Conservation (phyloP, 371 early-diverging fungal genomes). For the Smittium culicis region DNA sequence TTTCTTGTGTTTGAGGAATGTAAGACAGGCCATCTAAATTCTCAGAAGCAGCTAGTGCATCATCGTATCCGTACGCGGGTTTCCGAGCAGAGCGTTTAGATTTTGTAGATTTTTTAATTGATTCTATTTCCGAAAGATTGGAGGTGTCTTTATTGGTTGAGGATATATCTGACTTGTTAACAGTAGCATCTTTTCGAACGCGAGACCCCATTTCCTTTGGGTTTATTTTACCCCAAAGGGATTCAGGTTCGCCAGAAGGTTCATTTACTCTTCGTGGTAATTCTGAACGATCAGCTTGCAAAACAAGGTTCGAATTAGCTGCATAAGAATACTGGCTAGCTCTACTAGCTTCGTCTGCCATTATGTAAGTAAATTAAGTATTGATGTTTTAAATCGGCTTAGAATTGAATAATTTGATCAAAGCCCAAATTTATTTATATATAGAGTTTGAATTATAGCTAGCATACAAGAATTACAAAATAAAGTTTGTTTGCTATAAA, state of each 20-base stretch:
- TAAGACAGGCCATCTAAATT: constrained; percentile 77
- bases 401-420: too few species aligned
- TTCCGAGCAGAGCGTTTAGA: not conserved
- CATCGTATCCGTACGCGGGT: constrained; percentile 48
- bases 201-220: constrained; percentile 73
- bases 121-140: not conserved
- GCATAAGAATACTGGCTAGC: constrained; percentile 77
- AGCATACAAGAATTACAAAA: too few species aligned
- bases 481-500: too few species aligned
- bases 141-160: not conserved
- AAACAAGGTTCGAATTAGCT: constrained; percentile 84
- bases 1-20: constrained; percentile 84
- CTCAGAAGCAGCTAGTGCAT: constrained; percentile 80
- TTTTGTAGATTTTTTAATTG: not conserved
- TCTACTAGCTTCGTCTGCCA: constrained; percentile 65
- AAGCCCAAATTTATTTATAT: too few species aligned
- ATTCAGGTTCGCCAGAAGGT: constrained; percentile 90
- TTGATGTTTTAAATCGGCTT: too few species aligned
- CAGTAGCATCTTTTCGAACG: constrained; percentile 39
- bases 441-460: too few species aligned
- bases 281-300: constrained; percentile 71
- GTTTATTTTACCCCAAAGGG: constrained; percentile 74
- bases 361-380: too few species aligned
- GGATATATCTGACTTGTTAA: not conserved
- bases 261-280: constrained; percentile 79